These are phyloP conservation scores for Nemania sp. DNA, from an alignment of 2,329 filamentous ascomycete species.

Conservation along the genomic window DNA sequence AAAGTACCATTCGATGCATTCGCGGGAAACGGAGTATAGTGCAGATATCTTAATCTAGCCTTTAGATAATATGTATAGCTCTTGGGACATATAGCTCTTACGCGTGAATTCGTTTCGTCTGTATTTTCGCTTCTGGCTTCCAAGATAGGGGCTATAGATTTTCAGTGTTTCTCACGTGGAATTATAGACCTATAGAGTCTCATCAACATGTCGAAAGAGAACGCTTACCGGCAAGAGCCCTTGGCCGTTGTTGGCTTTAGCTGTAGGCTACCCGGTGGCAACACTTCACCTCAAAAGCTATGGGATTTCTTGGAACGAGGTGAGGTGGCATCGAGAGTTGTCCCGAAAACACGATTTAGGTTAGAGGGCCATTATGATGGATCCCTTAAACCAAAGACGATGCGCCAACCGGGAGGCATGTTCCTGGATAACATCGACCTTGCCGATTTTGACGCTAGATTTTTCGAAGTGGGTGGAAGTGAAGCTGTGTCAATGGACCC, in stretches of 20 bases:
- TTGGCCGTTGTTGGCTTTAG: constrained; percentile 2
- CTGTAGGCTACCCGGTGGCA: constrained; percentile 4
- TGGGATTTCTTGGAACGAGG: constrained; percentile 32
- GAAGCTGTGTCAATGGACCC: constrained; percentile 46
- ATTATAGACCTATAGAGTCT: not conserved
- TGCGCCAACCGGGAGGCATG: constrained; percentile 53
- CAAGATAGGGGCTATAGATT: not conserved
- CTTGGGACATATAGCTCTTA: not conserved
- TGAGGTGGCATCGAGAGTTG: constrained; percentile 43
- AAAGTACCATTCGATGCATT: too few relatives aligned
- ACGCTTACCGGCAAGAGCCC: constrained; percentile 4
- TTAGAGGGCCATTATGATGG: constrained; percentile 54
- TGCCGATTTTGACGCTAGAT: constrained; percentile 52
- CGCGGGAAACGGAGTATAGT: too few relatives aligned
- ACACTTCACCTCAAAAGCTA: constrained; percentile 25
- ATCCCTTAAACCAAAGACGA: constrained; percentile 52
- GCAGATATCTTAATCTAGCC: too few relatives aligned
- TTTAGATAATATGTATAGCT: too few relatives aligned
- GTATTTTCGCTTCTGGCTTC: not conserved
- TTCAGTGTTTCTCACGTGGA: not conserved
- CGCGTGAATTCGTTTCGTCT: not conserved
- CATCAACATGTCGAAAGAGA: constrained; percentile 1
- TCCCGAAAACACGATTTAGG: constrained; percentile 54
- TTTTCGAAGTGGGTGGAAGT: constrained; percentile 42
- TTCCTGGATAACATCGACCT: constrained; percentile 55